These are phyloP conservation scores for Solanum medicagineum DNA, from an alignment of 257 asterid species.

Conservation along the genomic window DNA sequence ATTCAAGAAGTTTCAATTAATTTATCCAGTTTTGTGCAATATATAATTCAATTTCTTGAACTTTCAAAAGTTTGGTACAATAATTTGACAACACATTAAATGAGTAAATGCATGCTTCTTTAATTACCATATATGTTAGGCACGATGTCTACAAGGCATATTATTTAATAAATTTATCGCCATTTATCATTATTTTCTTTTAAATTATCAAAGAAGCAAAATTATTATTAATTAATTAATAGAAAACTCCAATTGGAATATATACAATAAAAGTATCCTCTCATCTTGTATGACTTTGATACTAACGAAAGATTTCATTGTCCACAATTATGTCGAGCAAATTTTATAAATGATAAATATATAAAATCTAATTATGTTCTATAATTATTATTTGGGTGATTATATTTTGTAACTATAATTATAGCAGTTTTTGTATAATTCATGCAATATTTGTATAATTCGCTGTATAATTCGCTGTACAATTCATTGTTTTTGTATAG, in stretches of 20 bases:
- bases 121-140: neutral
- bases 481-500: too few relatives aligned
- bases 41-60: neutral
- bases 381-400: too few relatives aligned
- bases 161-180: neutral
- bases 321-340: too few relatives aligned
- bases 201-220: neutral
- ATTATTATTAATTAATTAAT: neutral
- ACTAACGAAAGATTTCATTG: neutral
- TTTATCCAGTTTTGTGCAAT: neutral
- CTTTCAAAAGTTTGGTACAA: neutral
- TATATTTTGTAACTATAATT: too few relatives aligned
- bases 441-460: too few relatives aligned
- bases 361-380: too few relatives aligned
- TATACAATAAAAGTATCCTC: neutral
- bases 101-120: neutral
- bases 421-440: too few relatives aligned
- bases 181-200: neutral
- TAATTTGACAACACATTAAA: neutral
- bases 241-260: neutral
- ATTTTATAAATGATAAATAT: too few relatives aligned
- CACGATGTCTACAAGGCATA: neutral
- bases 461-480: too few relatives aligned
- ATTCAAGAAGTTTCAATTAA: neutral
- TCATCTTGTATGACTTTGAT: neutral